Percentiles rank a stretch among this genome's conserved stretches.
Conservation (phyloP, 495 filamentous ascomycete species). For the Bacidia gigantensis region DNA sequence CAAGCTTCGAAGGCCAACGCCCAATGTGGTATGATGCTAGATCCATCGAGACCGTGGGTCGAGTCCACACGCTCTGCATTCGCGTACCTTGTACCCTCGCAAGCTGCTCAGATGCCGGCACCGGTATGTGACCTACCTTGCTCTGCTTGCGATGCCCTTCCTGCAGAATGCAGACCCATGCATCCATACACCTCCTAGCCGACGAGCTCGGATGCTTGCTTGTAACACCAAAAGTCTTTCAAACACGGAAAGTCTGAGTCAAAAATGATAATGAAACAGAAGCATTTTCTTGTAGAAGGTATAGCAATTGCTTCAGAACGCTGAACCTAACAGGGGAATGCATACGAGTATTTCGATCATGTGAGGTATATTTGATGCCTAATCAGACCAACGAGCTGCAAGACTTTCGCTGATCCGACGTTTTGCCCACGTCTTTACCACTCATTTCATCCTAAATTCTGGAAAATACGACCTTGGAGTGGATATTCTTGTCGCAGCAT, state of each 20-base stretch:
- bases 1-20: not conserved
- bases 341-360: too few relatives aligned
- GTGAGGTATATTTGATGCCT: not conserved
- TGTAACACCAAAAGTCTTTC: too few relatives aligned
- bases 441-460: not conserved
- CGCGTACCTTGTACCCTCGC: not conserved
- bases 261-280: too few relatives aligned
- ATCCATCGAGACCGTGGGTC: not conserved
- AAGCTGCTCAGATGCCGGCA: not conserved
- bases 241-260: too few relatives aligned
- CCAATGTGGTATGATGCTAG: not conserved
- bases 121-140: not conserved
- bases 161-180: not conserved
- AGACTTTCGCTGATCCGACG: too few relatives aligned
- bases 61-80: not conserved
- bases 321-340: too few relatives aligned
- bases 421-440: too few relatives aligned
- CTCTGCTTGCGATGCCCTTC: not conserved
- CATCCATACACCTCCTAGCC: not conserved
- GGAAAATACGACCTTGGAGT: not conserved
- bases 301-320: too few relatives aligned
- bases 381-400: not conserved
- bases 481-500: not conserved
- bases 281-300: too few relatives aligned
- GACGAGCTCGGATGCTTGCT: not conserved